phyloP scores from a whole-genome alignment of 2,329 filamentous ascomycete species.

The Lachnellula willkommii region DNA sequence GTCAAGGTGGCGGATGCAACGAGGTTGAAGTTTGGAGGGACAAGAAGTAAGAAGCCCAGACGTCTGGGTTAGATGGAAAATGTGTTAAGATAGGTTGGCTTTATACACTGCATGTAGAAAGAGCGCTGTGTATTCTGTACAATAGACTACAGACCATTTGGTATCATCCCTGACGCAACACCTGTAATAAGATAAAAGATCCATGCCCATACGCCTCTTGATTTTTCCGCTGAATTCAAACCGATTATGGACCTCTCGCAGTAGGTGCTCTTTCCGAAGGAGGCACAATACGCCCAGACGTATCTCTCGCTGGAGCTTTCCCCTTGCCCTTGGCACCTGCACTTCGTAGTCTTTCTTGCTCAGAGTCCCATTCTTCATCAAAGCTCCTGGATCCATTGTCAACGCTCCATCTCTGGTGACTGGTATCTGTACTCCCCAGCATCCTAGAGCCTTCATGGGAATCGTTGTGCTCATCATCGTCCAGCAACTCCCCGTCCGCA shows the following conservation, averaged over 20 bases:
- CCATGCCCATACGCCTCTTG: slow-evolving; percentile 5
- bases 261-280: slow-evolving; percentile 47
- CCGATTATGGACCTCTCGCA: slow-evolving; percentile 9
- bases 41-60: slow-evolving; percentile 76
- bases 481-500: slow-evolving; percentile 62
- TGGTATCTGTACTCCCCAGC: slow-evolving; percentile 38
- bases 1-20: slow-evolving; percentile 78
- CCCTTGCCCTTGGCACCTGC: slow-evolving; percentile 29
- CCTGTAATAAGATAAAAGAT: slow-evolving; percentile 16
- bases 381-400: slow-evolving; percentile 15
- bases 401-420: slow-evolving; percentile 26
- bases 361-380: slow-evolving; percentile 40
- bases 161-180: slow-evolving; percentile 18
- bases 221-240: slow-evolving; percentile 14
- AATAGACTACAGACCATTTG: slow-evolving; percentile 16
- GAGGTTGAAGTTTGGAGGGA: slow-evolving; percentile 91
- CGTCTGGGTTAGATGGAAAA: slow-evolving; percentile 49
- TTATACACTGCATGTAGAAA: background rate
- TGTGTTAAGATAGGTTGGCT: background rate
- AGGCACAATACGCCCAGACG: slow-evolving; percentile 47
- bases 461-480: slow-evolving; percentile 41
- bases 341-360: slow-evolving; percentile 40
- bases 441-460: slow-evolving; percentile 53
- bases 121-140: slow-evolving; percentile 19
- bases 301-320: slow-evolving; percentile 41